Percentiles rank a stretch among this genome's conserved stretches.
Conservation (phyloP, 2,329 filamentous ascomycete genomes). For the Scytalidium lignicola region DNA sequence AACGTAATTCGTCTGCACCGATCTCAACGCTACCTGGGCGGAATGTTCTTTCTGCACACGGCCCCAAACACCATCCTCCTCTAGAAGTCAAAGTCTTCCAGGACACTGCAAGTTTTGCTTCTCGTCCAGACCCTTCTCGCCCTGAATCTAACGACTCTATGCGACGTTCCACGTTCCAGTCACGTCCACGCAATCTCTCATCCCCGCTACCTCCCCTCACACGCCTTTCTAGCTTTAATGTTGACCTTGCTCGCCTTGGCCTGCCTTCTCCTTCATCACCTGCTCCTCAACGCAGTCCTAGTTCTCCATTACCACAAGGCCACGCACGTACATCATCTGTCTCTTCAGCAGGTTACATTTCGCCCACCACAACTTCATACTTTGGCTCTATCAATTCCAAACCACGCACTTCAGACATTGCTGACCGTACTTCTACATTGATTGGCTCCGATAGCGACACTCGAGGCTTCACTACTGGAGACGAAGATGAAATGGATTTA, state of each 20-base stretch:
- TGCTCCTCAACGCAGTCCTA: slow-evolving; percentile 18
- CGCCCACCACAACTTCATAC: slow-evolving; percentile 27
- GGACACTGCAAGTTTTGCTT: not conserved
- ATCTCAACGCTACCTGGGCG: slow-evolving; percentile 26
- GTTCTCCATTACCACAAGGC: slow-evolving; percentile 24
- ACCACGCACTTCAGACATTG: slow-evolving; percentile 19
- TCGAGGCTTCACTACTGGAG: slow-evolving; percentile 59
- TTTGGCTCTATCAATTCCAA: slow-evolving; percentile 14
- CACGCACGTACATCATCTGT: slow-evolving; percentile 27
- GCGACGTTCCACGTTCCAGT: slow-evolving; percentile 12
- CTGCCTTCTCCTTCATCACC: slow-evolving; percentile 34
- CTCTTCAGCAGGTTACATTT: slow-evolving; percentile 38
- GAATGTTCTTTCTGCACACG: slow-evolving; percentile 20
- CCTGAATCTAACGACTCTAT: slow-evolving; percentile 20
- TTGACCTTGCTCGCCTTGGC: slow-evolving; percentile 45
- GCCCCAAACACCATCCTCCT: slow-evolving; percentile 2
- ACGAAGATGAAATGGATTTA: slow-evolving; percentile 74
- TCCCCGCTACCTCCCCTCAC: slow-evolving; percentile 53
- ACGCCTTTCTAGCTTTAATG: slow-evolving; percentile 48
- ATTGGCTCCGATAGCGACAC: slow-evolving; percentile 66
- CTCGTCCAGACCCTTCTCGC: slow-evolving; percentile 13
- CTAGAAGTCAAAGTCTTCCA: not conserved
- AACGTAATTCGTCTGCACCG: slow-evolving; percentile 51
- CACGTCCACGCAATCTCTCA: slow-evolving; percentile 37
- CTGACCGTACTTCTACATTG: slow-evolving; percentile 51